A percentile compares a stretch with the other conserved stretches of the same genome.
phyloP scores from a whole-genome alignment of 164 flowering plant species.

The Amborella trichopoda region DNA sequence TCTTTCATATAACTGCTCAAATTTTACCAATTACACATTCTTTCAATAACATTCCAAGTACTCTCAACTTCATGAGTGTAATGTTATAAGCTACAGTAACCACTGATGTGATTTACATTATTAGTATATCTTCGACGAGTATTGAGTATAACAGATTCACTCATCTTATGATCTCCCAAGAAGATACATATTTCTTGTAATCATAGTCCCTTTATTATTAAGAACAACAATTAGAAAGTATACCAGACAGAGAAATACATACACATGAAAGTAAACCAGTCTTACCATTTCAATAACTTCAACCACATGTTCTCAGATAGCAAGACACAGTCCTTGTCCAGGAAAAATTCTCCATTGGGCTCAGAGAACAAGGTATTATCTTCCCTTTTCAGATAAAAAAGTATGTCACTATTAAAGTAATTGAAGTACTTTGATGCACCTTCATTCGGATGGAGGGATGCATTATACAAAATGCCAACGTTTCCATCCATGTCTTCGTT shows the following conservation, averaged over 20 bases:
- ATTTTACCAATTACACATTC: too few relatives aligned
- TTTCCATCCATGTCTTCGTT: slow-evolving; percentile 31
- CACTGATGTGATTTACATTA: neutral
- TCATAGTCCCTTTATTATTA: too few relatives aligned
- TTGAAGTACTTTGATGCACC: slow-evolving; percentile 82
- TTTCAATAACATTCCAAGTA: too few relatives aligned
- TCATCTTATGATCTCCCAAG: neutral
- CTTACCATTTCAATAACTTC: slow-evolving; percentile 85
- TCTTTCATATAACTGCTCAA: too few relatives aligned
- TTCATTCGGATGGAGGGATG: slow-evolving; percentile 31
- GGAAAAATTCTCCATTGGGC: slow-evolving; percentile 43
- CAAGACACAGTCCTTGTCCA: slow-evolving; percentile 73
- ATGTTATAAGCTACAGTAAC: neutral
- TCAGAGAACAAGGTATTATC: slow-evolving; percentile 24
- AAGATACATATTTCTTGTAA: neutral
- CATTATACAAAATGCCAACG: slow-evolving; percentile 28
- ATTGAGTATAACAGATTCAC: neutral
- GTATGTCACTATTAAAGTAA: slow-evolving; percentile 66
- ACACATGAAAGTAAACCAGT: neutral
- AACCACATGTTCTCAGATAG: slow-evolving; percentile 83
- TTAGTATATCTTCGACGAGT: neutral
- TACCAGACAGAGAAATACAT: too few relatives aligned
- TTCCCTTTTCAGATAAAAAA: slow-evolving; percentile 57
- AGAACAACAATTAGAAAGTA: too few relatives aligned
- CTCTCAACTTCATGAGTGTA: too few relatives aligned